These are phyloP conservation scores for Citrus medica DNA, from an alignment of 345 rosid genomes.

Conservation along the genomic window DNA sequence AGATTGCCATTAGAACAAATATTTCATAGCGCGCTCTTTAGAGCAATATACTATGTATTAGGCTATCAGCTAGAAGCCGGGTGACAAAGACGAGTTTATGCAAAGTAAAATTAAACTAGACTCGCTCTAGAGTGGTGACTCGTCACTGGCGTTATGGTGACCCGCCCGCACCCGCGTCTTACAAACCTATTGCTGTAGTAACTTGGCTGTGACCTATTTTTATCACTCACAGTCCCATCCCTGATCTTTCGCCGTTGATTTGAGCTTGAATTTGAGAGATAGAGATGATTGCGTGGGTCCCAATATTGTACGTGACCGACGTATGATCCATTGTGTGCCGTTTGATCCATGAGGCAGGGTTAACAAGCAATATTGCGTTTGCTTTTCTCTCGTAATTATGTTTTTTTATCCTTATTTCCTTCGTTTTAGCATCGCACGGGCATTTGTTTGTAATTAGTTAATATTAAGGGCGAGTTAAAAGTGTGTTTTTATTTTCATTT, in stretches of 20 bases:
- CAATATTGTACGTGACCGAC: not conserved
- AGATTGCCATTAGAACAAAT: conserved; percentile 36
- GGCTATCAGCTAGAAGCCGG: too few relatives aligned
- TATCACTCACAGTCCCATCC: not conserved
- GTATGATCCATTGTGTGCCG: not conserved
- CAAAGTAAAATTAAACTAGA: too few relatives aligned
- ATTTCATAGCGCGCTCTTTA: conserved; percentile 33
- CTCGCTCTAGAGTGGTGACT: not conserved
- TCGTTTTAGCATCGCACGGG: too few relatives aligned
- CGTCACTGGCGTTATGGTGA: not conserved
- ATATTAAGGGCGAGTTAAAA: too few relatives aligned
- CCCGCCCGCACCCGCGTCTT: not conserved
- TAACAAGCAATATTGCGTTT: not conserved
- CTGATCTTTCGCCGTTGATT: not conserved
- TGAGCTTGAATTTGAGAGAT: not conserved
- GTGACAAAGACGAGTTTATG: too few relatives aligned
- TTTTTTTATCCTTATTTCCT: too few relatives aligned
- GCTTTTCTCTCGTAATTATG: not conserved
- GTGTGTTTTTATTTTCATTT: too few relatives aligned
- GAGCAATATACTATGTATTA: too few relatives aligned
- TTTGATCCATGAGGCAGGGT: not conserved
- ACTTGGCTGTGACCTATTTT: not conserved
- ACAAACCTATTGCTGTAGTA: not conserved
- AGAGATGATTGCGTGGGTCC: not conserved
- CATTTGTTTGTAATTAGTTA: too few relatives aligned